Evolutionary conservation across 2,329 filamentous ascomycete species (phyloP).

Genomic region (Grosmannia clavigera): DNA sequence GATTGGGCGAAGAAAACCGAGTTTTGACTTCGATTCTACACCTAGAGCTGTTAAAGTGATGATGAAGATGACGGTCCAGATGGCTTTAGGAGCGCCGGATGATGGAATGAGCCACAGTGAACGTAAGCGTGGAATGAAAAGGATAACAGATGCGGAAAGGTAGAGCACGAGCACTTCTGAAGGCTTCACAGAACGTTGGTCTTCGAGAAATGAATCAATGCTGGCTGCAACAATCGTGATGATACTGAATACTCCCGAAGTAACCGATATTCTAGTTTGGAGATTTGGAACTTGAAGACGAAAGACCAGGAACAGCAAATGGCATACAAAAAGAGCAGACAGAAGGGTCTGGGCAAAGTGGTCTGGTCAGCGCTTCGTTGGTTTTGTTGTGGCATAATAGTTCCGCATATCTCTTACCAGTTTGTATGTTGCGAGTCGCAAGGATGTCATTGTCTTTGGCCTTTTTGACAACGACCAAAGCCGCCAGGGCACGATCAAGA

Average conservation of each 20-base stretch:
- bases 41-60: background rate
- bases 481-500: background rate
- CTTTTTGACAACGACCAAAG: background rate
- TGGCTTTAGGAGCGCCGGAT: background rate
- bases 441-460: background rate
- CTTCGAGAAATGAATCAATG: background rate
- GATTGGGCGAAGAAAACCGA: background rate
- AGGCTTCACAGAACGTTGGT: background rate
- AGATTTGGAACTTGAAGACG: background rate
- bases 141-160: background rate
- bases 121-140: background rate
- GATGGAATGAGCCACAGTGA: background rate
- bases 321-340: background rate
- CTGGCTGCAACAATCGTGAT: background rate
- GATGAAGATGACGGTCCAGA: background rate
- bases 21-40: background rate
- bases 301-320: background rate
- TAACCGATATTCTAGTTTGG: background rate
- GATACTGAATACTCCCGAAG: background rate
- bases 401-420: background rate
- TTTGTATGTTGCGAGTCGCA: background rate
- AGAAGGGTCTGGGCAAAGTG: background rate
- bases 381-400: background rate
- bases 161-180: background rate
- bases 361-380: background rate